Evolutionary conservation across 2,329 filamentous ascomycete species (phyloP), one percentile per base, ranked within the genome.

Genomic region (Amesomyces nigricolor): DNA sequence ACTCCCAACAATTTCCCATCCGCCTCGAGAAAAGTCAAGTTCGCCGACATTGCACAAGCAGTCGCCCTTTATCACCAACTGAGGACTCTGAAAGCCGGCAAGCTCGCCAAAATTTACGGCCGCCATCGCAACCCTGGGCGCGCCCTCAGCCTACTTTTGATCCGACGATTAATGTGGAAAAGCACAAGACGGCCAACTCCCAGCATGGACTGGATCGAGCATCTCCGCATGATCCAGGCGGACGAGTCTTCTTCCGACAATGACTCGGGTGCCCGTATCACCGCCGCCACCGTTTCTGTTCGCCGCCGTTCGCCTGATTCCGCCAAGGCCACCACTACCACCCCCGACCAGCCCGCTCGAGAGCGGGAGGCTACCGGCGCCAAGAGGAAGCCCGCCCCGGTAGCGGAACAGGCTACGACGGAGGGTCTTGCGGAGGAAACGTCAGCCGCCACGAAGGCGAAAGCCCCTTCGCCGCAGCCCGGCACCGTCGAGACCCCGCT

Each of bases 231-330:
- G n/a, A 37, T 53, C 30, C 56, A 59, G 48, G 47, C 51, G 22
- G 54, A 58, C 37, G 57, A 59, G 38, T 11, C 47, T 5, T 57
- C 54, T 19, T 57, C 51, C 9, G 56, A 58, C 38, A 56, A 60
- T 40, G 56, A 58, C 3, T 50, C 46, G 17, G 40, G 51, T 22
- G 30, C 44, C 35, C 13, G 45, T 4, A 43, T 54, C 47, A 46
- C 19, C 29, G 30, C 46, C 3, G 17, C 19, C n/a, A 46, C 38
- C 11, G 22, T 43, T 7, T 44, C 52, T 7, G 45, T 51, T 11
- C 35, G 32, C 26, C 44, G 39, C 26, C 44, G 19, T 10, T 39
- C 8, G 5, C 16, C 51, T 8, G 19, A 26, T 2, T 43, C 53
- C 10, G 49, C 19, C 13, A 35, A 46, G 5, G 16, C 53, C 35